Percentiles rank a stretch among this genome's conserved stretches.
Conservation (phyloP, 2,329 filamentous ascomycete genomes). For the Cladosporium sp. region DNA sequence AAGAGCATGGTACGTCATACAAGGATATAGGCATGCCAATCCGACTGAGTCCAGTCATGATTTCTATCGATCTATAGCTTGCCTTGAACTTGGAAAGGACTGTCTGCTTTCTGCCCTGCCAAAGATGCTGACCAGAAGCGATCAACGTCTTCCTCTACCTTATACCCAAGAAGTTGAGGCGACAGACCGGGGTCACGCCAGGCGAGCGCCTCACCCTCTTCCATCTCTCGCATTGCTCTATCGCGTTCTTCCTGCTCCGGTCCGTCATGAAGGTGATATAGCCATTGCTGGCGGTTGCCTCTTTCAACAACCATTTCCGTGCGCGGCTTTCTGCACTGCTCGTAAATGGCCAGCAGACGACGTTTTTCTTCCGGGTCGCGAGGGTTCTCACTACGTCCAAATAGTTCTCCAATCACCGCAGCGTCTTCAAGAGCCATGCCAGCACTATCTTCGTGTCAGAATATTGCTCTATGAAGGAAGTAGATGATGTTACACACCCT, state of each 20-base stretch:
- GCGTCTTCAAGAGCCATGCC: slow-evolving; percentile 64
- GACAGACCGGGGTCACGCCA: slow-evolving; percentile 16
- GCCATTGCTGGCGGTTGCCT: slow-evolving; percentile 61
- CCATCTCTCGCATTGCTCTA: slow-evolving; percentile 13
- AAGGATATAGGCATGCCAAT: background rate
- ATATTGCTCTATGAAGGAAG: background rate
- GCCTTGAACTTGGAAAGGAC: background rate
- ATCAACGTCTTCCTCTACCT: slow-evolving; percentile 18
- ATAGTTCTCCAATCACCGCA: slow-evolving; percentile 55
- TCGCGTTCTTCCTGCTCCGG: slow-evolving; percentile 48
- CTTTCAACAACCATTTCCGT: slow-evolving; percentile 61
- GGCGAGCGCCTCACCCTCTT: slow-evolving; percentile 15
- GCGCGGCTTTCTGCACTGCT: slow-evolving; percentile 57
- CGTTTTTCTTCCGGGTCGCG: slow-evolving; percentile 42
- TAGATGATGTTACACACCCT: slow-evolving; percentile 31
- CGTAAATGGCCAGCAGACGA: slow-evolving; percentile 51
- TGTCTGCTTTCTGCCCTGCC: background rate
- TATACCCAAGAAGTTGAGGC: slow-evolving; percentile 11
- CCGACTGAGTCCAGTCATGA: background rate
- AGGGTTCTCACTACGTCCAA: slow-evolving; percentile 50
- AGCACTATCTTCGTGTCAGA: slow-evolving; percentile 34
- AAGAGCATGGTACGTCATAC: background rate
- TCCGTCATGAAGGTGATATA: slow-evolving; percentile 63
- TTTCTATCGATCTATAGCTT: background rate
- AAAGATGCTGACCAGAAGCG: background rate